Conservation (phyloP, 2,329 filamentous ascomycete genomes). For the Colletotrichum sidae region DNA sequence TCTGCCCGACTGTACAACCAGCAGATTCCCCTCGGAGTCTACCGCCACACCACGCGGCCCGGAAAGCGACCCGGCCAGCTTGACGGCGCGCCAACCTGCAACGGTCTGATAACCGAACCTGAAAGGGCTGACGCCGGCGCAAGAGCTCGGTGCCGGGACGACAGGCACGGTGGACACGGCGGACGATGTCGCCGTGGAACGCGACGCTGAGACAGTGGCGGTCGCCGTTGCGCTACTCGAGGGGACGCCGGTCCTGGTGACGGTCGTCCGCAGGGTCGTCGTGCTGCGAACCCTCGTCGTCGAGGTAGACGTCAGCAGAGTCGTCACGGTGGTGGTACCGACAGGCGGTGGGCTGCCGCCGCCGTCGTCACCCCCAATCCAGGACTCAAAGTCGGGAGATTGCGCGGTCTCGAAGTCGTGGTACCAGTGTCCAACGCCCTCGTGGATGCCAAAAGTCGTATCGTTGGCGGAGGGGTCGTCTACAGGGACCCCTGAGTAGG, state of each 20-base stretch:
- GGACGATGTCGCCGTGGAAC: conserved; percentile 13
- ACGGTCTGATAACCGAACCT: conserved; percentile 47
- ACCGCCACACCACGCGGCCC: conserved; percentile 50
- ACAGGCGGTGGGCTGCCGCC: conserved; percentile 26
- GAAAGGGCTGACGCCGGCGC: conserved; percentile 47
- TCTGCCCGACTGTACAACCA: conserved; percentile 50
- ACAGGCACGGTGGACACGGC: conserved; percentile 27
- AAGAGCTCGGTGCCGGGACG: conserved; percentile 48
- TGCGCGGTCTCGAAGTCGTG: conserved; percentile 50
- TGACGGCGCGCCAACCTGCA: conserved; percentile 52
- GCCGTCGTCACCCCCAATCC: conserved; percentile 38
- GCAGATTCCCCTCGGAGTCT: conserved; percentile 51
- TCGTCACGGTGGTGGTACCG: conserved; percentile 22
- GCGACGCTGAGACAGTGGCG: conserved; percentile 12
- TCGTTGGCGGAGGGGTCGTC: conserved; percentile 50
- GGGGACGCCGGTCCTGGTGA: conserved; percentile 25
- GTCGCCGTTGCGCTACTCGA: conserved; percentile 18
- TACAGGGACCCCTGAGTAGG: conserved; percentile 51
- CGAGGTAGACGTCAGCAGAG: conserved; percentile 28
- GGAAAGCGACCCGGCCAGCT: conserved; percentile 51
- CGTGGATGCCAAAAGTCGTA: conserved; percentile 56
- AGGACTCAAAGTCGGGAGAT: conserved; percentile 48
- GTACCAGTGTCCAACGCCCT: conserved; percentile 54
- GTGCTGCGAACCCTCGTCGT: conserved; percentile 28
- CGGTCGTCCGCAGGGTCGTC: conserved; percentile 27